Evolutionary conservation across 192 early-diverging fungal species (phyloP).

Genomic region (Coemansia aciculifera): DNA sequence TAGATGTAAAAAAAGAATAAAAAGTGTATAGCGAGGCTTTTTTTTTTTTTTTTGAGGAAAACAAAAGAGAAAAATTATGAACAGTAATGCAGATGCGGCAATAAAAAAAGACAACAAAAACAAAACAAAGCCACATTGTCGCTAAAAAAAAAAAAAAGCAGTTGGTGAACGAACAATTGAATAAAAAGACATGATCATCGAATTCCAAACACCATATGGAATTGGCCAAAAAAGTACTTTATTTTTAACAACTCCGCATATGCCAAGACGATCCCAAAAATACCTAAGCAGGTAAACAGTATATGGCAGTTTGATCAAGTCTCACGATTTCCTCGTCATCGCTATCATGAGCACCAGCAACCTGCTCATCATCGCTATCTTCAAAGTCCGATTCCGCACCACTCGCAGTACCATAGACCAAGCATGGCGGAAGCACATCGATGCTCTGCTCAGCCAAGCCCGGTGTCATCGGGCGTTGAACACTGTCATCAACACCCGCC

Average conservation of each 20-base stretch:
- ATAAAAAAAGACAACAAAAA: background rate
- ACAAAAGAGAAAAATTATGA: conserved; percentile 12
- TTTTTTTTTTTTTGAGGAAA: conserved; percentile 1
- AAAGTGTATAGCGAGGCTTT: background rate
- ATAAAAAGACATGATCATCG: background rate
- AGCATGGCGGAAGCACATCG: conserved; percentile 17
- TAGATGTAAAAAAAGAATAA: background rate
- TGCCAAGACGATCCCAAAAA: background rate
- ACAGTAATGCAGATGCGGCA: background rate
- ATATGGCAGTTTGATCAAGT: conserved; percentile 20
- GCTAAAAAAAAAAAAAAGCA: background rate
- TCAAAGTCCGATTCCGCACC: conserved; percentile 42
- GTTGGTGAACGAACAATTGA: background rate
- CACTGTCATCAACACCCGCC: conserved; percentile 9
- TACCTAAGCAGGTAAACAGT: conserved; percentile 9
- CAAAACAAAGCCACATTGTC: background rate
- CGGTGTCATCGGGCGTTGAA: conserved; percentile 8
- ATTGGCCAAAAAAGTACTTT: too few relatives aligned
- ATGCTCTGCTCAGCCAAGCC: conserved; percentile 15
- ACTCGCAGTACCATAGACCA: background rate
- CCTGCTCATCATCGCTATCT: conserved; percentile 6
- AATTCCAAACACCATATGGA: background rate
- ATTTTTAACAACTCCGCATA: too few relatives aligned
- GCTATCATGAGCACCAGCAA: background rate
- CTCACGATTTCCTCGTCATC: conserved; percentile 11